Conservation (phyloP, 1,139 yeast genomes). For the Taphrina flavorubra region DNA sequence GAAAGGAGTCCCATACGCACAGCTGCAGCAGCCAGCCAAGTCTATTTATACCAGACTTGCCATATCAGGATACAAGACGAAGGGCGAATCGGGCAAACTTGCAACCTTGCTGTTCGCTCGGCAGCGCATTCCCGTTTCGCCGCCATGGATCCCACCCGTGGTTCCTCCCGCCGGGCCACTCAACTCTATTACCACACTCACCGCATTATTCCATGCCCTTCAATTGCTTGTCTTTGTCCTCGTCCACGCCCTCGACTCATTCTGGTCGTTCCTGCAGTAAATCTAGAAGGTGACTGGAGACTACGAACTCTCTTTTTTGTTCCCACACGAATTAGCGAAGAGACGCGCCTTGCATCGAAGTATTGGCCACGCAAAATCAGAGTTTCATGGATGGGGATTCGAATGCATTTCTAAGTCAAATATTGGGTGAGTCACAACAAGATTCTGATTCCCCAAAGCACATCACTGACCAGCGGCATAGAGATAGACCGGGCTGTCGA, state of each 20-base stretch:
- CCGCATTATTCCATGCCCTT: not conserved
- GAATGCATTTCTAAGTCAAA: conserved; percentile 19
- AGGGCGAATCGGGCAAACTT: not conserved
- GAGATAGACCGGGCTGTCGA: conserved; percentile 27
- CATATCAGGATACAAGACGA: no score
- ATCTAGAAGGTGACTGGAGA: no score
- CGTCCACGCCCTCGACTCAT: no score
- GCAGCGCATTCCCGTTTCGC: conserved; percentile 13
- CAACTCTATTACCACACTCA: conserved; percentile 13
- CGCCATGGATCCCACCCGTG: conserved; percentile 7
- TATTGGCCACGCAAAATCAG: not conserved
- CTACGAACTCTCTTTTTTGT: no score
- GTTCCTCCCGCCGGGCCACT: not conserved
- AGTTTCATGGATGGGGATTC: conserved; percentile 25
- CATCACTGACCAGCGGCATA: not conserved
- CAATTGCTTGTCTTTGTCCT: no score
- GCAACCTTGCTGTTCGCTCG: not conserved
- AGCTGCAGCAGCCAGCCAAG: no score
- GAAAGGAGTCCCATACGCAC: no score
- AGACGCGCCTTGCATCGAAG: not conserved
- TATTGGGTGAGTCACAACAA: conserved; percentile 18
- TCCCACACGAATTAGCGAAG: not conserved
- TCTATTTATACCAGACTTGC: no score
- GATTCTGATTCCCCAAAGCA: no score
- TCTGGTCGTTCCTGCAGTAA: no score